Evolutionary conservation across 1,284 basidiomycete species (phyloP), one percentile per base, ranked within the genome.

Genomic region (Ceratobasidium sp.): DNA sequence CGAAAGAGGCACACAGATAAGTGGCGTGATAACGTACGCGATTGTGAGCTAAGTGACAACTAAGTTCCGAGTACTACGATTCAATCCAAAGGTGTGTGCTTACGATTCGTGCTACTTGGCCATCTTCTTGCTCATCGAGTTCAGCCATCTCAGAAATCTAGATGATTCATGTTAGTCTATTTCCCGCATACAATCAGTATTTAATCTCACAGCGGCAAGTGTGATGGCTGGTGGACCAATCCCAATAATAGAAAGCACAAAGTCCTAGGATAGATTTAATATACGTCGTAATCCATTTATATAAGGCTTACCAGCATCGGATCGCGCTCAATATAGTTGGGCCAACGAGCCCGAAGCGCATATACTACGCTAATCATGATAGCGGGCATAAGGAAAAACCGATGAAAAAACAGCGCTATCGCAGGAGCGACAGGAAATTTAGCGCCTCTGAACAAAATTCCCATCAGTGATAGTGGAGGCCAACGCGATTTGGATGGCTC

Each of bases 61-160:
- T 16, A 45, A 18, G 21, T 32, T 32, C 9, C 26, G 59, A 16
- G 14, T 2, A 6, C 8, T 6, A 36, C 23, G 16, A n/a, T n/a
- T n/a, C 28, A 61, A 23, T 21, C 18, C 18, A 10, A n/a, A 45
- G 18, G 18, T 9, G 14, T 21, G 18, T 16, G 28, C 69, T 52
- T 26, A 71, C 69, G n/a, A 71, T 39, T 41, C 57, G 55, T 28
- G 69, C 55, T 10, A 71, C 57, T 52, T 71, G 69, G 23, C 30
- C 46, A 52, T 71, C 69, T 60, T 71, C 69, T 18, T 30, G 43
- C 1, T 43, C 1, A 18, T 53, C 57, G 4, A 71, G n/a, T 23
- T 34, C 34, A 45, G 69, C 69, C 57, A 71, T 71, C 14, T 71
- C 57, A 21, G 69, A 59, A 39, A 71, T 71, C 69, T 71, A 41